Evolutionary conservation across 768 basidiomycete genomes (phyloP), one percentile per base, ranked within the genome.

Genomic region (Phallus indusiatus): DNA sequence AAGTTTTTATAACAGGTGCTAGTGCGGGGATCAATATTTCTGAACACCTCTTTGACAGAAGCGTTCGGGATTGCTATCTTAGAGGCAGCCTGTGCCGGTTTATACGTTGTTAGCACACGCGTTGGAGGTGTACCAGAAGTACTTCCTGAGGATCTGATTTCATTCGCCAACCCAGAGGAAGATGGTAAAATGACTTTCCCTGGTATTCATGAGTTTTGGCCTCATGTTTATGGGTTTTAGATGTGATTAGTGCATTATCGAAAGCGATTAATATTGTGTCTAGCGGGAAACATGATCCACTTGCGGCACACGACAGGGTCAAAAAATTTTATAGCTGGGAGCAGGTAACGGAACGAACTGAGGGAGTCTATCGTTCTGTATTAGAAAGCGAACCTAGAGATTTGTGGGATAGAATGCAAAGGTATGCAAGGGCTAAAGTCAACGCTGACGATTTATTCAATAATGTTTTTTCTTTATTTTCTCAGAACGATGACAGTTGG

Each of bases 71-170:
- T 95, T 63, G 90, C 89, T n/a, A 94, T 95, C 63, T 80, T 99
- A 47, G 96, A 99, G 74, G 96, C 95, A 0, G 96, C 96, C 0
- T 94, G 90, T 63, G 84, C 92, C 0, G 95, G 96, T 1, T 77
- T 97, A 16, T 95, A 95, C 67, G 88, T 97, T 53, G 95, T 98
- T 53, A 86, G 86, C 47, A 98, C 96, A 0, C 83, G 85, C 48
- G 95, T 97, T 0, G 96, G 96, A 0, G 96, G 96, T 0, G 90
- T 97, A 0, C 92, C 95, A 0, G 96, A 98, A 70, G 88, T 98
- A 56, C 74, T 99, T 14, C 96, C 96, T 0, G 75, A 84, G 60
- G 91, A 95, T 64, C 90, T 97, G 89, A 93, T 98, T 60, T 91
- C 90, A 53, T 96, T 98, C 67, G 92, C 94, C 0, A 82, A 85